Base-by-base conservation (phyloP, 257 asterid species). In the Rhazya stricta region DNA sequence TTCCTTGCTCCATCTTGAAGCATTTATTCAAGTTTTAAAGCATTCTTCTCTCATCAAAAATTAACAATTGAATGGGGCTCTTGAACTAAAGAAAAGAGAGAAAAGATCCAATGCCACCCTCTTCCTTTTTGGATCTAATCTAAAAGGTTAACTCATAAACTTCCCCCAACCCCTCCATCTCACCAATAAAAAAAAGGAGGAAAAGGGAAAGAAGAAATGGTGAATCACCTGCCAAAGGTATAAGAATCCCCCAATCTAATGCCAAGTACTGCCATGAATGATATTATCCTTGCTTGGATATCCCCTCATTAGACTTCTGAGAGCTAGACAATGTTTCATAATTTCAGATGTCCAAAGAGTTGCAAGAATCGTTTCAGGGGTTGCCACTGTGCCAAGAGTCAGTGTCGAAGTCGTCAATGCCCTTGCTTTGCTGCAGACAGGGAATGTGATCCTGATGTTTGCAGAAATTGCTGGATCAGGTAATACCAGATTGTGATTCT, bases 391-490 rank as follows among this genome's bases (percentile, higher is more conserved):
- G 96, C 96, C 65, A 95, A 92, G 84, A 93, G 99, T 85, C 98
- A 95, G 88, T 95, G 99, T 78, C 91, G 99, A 79, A 95, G 99
- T 83, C 96, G 97, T 74, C 99, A 92, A 74, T 95, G 98, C 75
- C 97, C 99, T 16, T 95, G 99, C 79, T 95, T 95, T 88, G 98
- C 97, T 82, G 98, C 97, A 62, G 90, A 82, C 75, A 85, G 98
- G 86, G 98, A 95, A 86, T 92, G 97, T 50, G 96, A 95, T 78
- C 97, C 98, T 72, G 99, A 95, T 86, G 96, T 95, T 80, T 95
- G 98, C 86, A 91, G 98, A 67, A 92, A 91, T 84, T 92, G 98
- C 86, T 92, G 97, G 98, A 88, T 95, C 84, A 82, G 97, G 99
- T 95, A 83, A 82, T 73, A 54, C 36, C 29, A 69, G 34, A 48